Percentiles rank a stretch among this genome's conserved stretches.
Conservation (phyloP, 331 rosid species). For the Prunus yedoensis region DNA sequence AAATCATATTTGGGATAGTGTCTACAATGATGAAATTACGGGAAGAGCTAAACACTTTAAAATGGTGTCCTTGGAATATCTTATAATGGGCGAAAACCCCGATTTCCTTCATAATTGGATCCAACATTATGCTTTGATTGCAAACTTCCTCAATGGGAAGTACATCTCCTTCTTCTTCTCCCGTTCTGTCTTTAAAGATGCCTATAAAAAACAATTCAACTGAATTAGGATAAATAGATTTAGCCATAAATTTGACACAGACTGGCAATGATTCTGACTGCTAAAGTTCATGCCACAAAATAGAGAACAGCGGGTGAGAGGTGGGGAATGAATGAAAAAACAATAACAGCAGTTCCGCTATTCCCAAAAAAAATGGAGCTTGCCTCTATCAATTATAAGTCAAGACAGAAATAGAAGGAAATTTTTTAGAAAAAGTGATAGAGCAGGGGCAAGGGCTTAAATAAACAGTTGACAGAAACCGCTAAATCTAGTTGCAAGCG, state of each 20-base stretch:
- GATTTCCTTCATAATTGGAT: neutral
- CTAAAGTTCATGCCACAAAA: neutral
- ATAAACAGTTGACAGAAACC: neutral
- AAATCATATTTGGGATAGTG: slow-evolving; percentile 7
- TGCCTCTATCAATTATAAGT: neutral
- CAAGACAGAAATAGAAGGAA: neutral
- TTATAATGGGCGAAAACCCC: neutral
- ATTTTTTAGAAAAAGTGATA: neutral
- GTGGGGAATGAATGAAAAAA: neutral
- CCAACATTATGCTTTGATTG: slow-evolving; percentile 52
- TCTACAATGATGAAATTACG: neutral
- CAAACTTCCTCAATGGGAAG: slow-evolving; percentile 67
- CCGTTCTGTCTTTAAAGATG: slow-evolving; percentile 63
- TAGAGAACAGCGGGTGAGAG: neutral
- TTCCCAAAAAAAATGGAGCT: neutral
- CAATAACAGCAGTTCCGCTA: neutral
- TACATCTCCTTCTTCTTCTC: slow-evolving; percentile 64
- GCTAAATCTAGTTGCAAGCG: neutral
- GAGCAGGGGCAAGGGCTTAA: neutral
- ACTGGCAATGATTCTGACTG: neutral
- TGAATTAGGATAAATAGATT: neutral
- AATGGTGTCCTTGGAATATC: slow-evolving; percentile 5
- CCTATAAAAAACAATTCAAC: slow-evolving; percentile 31
- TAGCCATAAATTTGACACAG: neutral
- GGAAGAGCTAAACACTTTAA: slow-evolving; percentile 3